Evolutionary conservation across 345 rosid genomes (phyloP).

Genomic region (Gossypium rotundifolium): DNA sequence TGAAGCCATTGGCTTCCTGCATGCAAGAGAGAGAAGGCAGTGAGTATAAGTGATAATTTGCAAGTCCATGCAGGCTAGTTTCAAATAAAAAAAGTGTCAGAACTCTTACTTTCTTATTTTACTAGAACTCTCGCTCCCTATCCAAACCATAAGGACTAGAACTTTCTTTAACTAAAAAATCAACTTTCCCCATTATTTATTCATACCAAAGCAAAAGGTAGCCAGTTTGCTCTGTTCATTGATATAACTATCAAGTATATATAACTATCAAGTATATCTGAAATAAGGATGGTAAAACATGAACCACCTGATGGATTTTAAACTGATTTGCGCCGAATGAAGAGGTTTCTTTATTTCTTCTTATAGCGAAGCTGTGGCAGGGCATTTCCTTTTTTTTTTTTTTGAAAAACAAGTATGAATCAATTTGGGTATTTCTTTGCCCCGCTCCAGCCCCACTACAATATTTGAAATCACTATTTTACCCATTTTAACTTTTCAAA

Average conservation of each 20-base stretch:
- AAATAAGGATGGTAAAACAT: too few species aligned
- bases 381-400: too few species aligned
- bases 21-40: not conserved
- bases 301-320: too few species aligned
- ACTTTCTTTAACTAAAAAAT: not conserved
- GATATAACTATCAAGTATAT: not conserved
- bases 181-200: not conserved
- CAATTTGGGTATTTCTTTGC: too few species aligned
- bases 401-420: too few species aligned
- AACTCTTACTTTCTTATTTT: not conserved
- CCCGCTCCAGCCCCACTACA: too few species aligned
- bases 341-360: too few species aligned
- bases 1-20: conserved; percentile 87
- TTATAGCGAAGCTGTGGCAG: too few species aligned
- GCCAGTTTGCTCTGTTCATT: not conserved
- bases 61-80: not conserved
- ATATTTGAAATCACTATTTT: too few species aligned
- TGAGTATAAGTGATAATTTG: not conserved
- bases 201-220: not conserved
- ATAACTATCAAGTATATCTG: not conserved
- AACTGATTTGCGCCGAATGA: too few species aligned
- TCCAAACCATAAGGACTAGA: not conserved
- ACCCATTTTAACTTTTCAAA: too few species aligned
- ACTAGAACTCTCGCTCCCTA: not conserved
- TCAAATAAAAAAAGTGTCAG: not conserved